Base-by-base conservation (phyloP, 2,329 filamentous ascomycete species). In the Colletotrichum noveboracense region DNA sequence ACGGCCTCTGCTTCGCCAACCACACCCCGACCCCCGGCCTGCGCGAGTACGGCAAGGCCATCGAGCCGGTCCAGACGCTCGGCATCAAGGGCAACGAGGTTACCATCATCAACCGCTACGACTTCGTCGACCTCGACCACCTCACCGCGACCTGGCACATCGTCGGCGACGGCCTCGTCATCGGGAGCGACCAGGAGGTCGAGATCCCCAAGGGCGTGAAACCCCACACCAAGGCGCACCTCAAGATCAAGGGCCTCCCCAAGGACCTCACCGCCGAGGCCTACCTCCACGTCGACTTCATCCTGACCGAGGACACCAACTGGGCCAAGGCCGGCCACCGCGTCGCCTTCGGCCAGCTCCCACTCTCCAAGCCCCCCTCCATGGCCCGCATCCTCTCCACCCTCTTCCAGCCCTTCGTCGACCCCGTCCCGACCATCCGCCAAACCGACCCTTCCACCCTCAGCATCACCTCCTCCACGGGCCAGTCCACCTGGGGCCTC, bases 61-160 rank as follows among this genome's bases (percentile, higher is more conserved):
- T 92, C 71, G 88, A 91, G 78, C 92, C 91, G 0, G 87, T 93
- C 65, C 87, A 90, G 78, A 87, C 89, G 10, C 81, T 89, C 13
- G 84, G 76, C 0, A 79, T 90, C 7, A 80, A 87, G 9, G 86
- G 85, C 2, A 79, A 84, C n/a, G 80, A 81, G 4, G 82, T 91
- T 3, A 84, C 84, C 6, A 84, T 91, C 16, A 79, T 88, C 75
- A 92, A 91, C 71, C 85, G 88, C 13, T 91, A 92, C 79, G 90
- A 92, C 79, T 91, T 90, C 71, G 79, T 87, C 36, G 84, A 82
- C 1, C 83, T 92, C 6, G 88, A 90, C 72, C 88, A 91, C 75
- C 80, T 92, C 18, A 81, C 79, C 10, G 88, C 87, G 70, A 80
- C 81, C 21, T 89, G 85, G 85, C 82, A 82, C 26, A 79, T 89